A percentile compares a stretch with the other conserved stretches of the same genome.
These are phyloP conservation scores for Sodiomyces alkalinus DNA, from an alignment of 2,329 filamentous ascomycete genomes.

Conservation along the genomic window DNA sequence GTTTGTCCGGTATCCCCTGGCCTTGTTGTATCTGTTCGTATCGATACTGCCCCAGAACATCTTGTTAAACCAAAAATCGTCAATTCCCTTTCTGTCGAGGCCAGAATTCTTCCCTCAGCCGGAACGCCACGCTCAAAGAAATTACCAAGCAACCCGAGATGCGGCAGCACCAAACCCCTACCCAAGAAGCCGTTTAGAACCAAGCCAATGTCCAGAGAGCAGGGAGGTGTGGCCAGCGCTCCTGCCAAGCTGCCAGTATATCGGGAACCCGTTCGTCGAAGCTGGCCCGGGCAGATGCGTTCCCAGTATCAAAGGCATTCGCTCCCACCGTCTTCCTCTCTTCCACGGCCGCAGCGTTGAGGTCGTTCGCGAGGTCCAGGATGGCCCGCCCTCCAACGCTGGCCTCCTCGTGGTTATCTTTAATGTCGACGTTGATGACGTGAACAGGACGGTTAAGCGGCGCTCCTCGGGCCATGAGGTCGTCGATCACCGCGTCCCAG, in stretches of 20 bases:
- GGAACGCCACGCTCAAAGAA: neutral
- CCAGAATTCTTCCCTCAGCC: neutral
- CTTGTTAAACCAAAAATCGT: too few relatives aligned
- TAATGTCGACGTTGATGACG: slow-evolving; percentile 97
- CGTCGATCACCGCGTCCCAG: slow-evolving; percentile 95
- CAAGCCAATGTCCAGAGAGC: slow-evolving; percentile 90
- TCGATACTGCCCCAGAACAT: too few relatives aligned
- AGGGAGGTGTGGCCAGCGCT: slow-evolving; percentile 81
- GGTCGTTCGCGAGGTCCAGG: slow-evolving; percentile 69
- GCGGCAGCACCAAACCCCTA: neutral
- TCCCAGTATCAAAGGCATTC: slow-evolving; percentile 53
- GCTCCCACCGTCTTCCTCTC: slow-evolving; percentile 55
- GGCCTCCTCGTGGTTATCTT: slow-evolving; percentile 95
- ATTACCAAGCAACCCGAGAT: neutral
- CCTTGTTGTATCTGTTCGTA: too few relatives aligned
- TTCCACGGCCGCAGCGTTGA: slow-evolving; percentile 67
- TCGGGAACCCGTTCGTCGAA: slow-evolving; percentile 94
- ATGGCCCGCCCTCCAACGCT: slow-evolving; percentile 82
- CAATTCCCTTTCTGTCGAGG: too few relatives aligned
- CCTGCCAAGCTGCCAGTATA: slow-evolving; percentile 84
- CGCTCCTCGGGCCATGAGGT: slow-evolving; percentile 71
- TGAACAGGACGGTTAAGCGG: slow-evolving; percentile 87
- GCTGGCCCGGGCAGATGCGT: slow-evolving; percentile 49
- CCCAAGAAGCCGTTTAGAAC: slow-evolving; percentile 66
- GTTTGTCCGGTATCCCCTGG: too few relatives aligned